These are phyloP conservation scores for Senecio squalidus DNA, from an alignment of 140 eudicot species.

Conservation along the genomic window DNA sequence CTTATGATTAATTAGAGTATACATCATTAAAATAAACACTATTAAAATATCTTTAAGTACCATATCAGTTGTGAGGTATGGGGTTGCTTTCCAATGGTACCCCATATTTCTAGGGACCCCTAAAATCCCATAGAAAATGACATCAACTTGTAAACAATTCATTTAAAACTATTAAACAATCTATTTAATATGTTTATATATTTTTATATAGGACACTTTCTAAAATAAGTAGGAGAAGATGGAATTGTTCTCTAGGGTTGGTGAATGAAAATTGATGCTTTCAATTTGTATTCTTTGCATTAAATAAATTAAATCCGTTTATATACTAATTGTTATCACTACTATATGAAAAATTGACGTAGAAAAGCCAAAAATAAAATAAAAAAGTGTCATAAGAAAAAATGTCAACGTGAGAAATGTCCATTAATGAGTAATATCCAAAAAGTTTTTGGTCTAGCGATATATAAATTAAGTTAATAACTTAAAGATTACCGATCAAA, in stretches of 20 bases:
- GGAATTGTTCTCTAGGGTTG: constrained; percentile 4
- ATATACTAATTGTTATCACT: no score
- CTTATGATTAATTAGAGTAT: constrained; percentile 9
- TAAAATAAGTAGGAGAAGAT: constrained; percentile 6
- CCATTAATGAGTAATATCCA: no score
- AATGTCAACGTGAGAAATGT: no score
- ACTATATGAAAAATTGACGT: no score
- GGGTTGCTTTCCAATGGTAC: constrained; percentile 15
- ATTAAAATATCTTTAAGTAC: constrained; percentile 6
- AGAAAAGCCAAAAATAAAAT: no score
- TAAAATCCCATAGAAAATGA: constrained; percentile 30
- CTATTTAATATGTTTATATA: neutral
- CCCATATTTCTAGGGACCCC: constrained; percentile 10
- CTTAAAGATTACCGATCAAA: no score
- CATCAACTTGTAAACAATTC: constrained; percentile 12
- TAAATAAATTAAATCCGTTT: no score
- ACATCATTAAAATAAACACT: constrained; percentile 6
- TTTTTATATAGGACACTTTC: neutral
- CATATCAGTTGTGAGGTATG: constrained; percentile 21
- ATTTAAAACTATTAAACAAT: neutral
- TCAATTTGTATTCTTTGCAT: neutral
- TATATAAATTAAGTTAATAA: no score
- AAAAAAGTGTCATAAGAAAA: no score
- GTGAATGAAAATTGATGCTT: neutral
- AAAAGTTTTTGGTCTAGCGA: no score